Evolutionary conservation across 805 yeast species (phyloP).

Genomic region (Wickerhamomyces xylosicus): DNA sequence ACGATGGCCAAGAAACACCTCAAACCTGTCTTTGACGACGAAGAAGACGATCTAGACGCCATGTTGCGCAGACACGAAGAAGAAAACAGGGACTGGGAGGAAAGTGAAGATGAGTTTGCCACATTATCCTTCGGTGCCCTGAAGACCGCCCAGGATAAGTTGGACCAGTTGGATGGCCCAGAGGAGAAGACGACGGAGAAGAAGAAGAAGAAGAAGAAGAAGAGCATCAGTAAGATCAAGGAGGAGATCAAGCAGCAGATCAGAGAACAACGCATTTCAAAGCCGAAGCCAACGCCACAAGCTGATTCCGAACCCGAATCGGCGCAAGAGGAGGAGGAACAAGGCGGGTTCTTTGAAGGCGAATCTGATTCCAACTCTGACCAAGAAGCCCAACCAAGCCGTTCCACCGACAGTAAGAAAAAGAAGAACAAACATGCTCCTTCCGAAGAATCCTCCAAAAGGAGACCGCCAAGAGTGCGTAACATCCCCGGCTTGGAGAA

Average conservation of each 20-base stretch:
- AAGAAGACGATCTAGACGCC: conserved; percentile 13
- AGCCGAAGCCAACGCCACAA: conserved; percentile 1
- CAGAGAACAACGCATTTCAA: background rate
- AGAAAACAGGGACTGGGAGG: conserved; percentile 10
- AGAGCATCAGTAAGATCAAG: background rate
- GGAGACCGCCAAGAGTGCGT: conserved; percentile 58
- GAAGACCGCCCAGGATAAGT: conserved; percentile 44
- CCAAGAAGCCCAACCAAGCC: conserved; percentile 8
- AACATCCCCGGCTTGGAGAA: conserved; percentile 59
- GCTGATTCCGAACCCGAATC: background rate
- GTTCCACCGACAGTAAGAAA: conserved; percentile 6
- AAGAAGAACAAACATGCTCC: conserved; percentile 80
- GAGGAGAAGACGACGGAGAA: conserved; percentile 11
- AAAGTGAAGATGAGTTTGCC: conserved; percentile 30
- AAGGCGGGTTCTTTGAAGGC: conserved; percentile 27
- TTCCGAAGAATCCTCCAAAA: conserved; percentile 63
- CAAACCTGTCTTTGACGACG: conserved; percentile 11
- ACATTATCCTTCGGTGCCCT: conserved; percentile 58
- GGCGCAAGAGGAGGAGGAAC: conserved; percentile 7
- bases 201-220: conserved; percentile 1
- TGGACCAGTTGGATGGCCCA: conserved; percentile 6
- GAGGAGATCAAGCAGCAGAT: background rate
- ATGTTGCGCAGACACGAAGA: conserved; percentile 4
- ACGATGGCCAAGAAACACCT: conserved; percentile 11
- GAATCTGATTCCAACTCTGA: conserved; percentile 16